Percentiles rank a stretch among this genome's conserved stretches.
Conservation (phyloP, 768 basidiomycete genomes). For the Pleurotus salmoneostramineus region DNA sequence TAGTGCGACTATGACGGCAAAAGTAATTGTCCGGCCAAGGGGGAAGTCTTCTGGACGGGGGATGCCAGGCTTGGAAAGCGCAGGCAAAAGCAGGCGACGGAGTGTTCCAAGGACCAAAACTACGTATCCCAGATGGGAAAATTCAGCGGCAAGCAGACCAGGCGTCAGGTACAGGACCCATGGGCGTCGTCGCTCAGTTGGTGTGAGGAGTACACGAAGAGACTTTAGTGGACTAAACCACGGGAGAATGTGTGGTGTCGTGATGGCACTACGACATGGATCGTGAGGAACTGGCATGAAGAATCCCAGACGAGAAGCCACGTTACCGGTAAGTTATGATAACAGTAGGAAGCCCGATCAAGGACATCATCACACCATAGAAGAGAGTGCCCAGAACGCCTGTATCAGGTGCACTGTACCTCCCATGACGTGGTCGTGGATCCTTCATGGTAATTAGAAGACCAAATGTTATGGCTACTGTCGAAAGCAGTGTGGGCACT, state of each 20-base stretch:
- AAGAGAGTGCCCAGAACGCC: constrained; percentile 58
- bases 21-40: constrained; percentile 46
- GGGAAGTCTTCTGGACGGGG: constrained; percentile 38
- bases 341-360: constrained; percentile 63
- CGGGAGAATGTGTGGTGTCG: constrained; percentile 74
- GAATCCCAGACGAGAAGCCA: not conserved
- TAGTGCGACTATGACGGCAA: constrained; percentile 49
- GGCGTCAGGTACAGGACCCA: constrained; percentile 84
- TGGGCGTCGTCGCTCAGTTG: constrained; percentile 73
- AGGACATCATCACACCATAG: constrained; percentile 62
- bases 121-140: constrained; percentile 40
- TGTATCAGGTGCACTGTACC: constrained; percentile 59
- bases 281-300: not conserved
- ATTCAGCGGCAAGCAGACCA: constrained; percentile 60
- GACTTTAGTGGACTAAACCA: constrained; percentile 56
- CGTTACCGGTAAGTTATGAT: constrained; percentile 75
- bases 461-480: constrained; percentile 52
- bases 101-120: constrained; percentile 44
- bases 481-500: constrained; percentile 45
- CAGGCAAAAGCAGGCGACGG: constrained; percentile 42
- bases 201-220: constrained; percentile 70
- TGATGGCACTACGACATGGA: constrained; percentile 56
- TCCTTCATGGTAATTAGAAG: constrained; percentile 57
- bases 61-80: constrained; percentile 27
- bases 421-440: constrained; percentile 55